phyloP scores from a whole-genome alignment of 2,329 filamentous ascomycete species.

The Lomentospora prolificans region DNA sequence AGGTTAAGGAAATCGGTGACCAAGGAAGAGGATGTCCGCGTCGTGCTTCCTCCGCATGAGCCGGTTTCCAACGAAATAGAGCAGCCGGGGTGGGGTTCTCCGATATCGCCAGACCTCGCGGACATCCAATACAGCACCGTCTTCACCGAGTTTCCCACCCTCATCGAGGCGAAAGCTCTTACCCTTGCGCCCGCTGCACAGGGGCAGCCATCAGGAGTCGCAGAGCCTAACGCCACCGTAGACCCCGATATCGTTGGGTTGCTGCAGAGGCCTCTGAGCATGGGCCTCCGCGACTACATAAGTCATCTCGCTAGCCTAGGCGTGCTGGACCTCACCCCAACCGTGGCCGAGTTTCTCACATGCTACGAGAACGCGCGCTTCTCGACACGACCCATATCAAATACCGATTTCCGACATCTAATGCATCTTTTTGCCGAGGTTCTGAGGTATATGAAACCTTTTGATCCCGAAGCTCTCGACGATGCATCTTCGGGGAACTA shows the following conservation, averaged over 20 bases:
- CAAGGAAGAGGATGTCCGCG: conserved; percentile 27
- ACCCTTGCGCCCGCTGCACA: conserved; percentile 59
- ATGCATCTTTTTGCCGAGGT: conserved; percentile 82
- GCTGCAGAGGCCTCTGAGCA: conserved; percentile 58
- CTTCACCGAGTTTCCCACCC: conserved; percentile 71
- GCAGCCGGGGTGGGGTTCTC: conserved; percentile 83
- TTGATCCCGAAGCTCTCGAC: conserved; percentile 44
- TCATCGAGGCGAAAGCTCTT: conserved; percentile 90
- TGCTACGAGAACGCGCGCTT: conserved; percentile 82
- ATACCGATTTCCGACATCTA: conserved; percentile 61
- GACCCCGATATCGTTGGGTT: conserved; percentile 60
- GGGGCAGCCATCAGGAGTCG: conserved; percentile 25
- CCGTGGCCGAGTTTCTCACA: conserved; percentile 50
- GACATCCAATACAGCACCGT: conserved; percentile 78
- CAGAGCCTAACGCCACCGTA: conserved; percentile 23
- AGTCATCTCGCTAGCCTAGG: conserved; percentile 57
- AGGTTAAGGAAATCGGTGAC: conserved; percentile 26
- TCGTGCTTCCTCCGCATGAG: conserved; percentile 39
- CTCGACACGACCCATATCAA: conserved; percentile 57
- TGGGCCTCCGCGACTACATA: conserved; percentile 74
- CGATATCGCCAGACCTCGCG: conserved; percentile 61
- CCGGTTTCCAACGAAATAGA: conserved; percentile 71
- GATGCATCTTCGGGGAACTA: conserved; percentile 1
- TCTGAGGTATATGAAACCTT: conserved; percentile 61
- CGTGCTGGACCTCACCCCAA: conserved; percentile 32